Percentiles rank a stretch among this genome's conserved stretches.
phyloP scores from a whole-genome alignment of 495 filamentous ascomycete species.

The Saxophila tyrrhenica region DNA sequence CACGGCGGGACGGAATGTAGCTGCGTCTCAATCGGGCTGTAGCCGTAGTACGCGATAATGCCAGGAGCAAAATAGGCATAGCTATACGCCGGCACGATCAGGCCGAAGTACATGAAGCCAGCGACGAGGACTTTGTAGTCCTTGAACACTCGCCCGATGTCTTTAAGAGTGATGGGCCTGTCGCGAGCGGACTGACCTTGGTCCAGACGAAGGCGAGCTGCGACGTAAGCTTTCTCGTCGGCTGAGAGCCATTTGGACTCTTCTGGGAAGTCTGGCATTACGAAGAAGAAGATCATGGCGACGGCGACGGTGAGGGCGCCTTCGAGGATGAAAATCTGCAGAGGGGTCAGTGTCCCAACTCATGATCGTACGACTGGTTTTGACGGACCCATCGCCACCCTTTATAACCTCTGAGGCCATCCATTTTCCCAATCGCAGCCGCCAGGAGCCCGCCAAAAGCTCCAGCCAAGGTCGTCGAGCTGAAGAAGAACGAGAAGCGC shows the following conservation, averaged over 20 bases:
- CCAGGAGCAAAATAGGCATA: conserved; percentile 35
- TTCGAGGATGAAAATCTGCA: conserved; percentile 43
- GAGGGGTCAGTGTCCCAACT: not conserved
- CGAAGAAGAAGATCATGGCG: conserved; percentile 64
- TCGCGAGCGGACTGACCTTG: conserved; percentile 57
- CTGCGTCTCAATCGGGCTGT: conserved; percentile 37
- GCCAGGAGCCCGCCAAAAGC: conserved; percentile 35
- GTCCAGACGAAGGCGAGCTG: conserved; percentile 62
- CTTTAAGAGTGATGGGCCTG: conserved; percentile 47
- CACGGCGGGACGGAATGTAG: conserved; percentile 38
- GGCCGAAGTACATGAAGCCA: conserved; percentile 80
- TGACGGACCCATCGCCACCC: conserved; percentile 91
- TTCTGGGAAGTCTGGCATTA: conserved; percentile 68
- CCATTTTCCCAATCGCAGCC: conserved; percentile 66
- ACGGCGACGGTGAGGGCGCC: conserved; percentile 62
- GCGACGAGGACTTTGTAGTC: conserved; percentile 59
- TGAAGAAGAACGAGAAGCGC: conserved; percentile 84
- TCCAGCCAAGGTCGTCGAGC: conserved; percentile 49
- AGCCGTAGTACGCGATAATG: conserved; percentile 36
- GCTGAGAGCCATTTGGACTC: conserved; percentile 54
- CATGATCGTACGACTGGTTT: too few relatives aligned
- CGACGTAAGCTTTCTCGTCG: conserved; percentile 66
- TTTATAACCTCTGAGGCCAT: conserved; percentile 51
- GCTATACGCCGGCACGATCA: conserved; percentile 78
- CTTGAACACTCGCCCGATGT: conserved; percentile 62